Evolutionary conservation across 768 basidiomycete species (phyloP).

Genomic region (Chalciporus piperatus): DNA sequence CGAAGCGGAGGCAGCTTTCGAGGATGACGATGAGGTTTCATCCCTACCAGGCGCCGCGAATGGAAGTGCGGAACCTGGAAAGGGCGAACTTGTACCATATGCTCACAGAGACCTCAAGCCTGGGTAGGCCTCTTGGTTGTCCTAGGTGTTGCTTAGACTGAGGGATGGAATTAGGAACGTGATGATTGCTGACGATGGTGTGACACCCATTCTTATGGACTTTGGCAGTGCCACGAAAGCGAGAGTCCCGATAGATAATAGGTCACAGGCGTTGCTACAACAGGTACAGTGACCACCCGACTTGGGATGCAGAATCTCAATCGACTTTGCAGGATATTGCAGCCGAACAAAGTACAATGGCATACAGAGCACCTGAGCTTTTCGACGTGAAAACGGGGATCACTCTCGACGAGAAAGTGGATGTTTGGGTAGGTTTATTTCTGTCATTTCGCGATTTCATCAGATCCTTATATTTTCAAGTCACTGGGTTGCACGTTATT

Average conservation of each 20-base stretch:
- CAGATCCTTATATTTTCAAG: slow-evolving; percentile 40
- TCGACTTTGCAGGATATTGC: slow-evolving; percentile 71
- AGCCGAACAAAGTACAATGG: slow-evolving; percentile 98
- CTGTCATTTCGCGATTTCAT: background rate
- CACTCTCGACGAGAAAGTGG: slow-evolving; percentile 88
- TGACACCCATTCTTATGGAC: slow-evolving; percentile 91
- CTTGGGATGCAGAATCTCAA: slow-evolving; percentile 2
- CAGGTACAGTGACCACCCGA: slow-evolving; percentile 53
- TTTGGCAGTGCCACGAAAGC: slow-evolving; percentile 92
- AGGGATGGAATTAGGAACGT: slow-evolving; percentile 62
- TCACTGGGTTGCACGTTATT: slow-evolving; percentile 94
- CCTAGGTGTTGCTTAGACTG: slow-evolving; percentile 2
- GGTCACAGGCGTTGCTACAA: slow-evolving; percentile 84
- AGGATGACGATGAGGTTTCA: slow-evolving; percentile 71
- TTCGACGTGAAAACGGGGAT: slow-evolving; percentile 95
- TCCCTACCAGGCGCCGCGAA: slow-evolving; percentile 40
- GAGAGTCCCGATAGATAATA: slow-evolving; percentile 73
- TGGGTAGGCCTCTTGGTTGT: slow-evolving; percentile 53
- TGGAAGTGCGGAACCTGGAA: slow-evolving; percentile 34
- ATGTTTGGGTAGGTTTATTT: slow-evolving; percentile 77
- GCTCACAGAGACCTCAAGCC: slow-evolving; percentile 98
- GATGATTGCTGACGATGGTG: slow-evolving; percentile 92
- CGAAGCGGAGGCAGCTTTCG: slow-evolving; percentile 67
- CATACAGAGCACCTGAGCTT: slow-evolving; percentile 94
- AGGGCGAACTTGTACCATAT: slow-evolving; percentile 73